phyloP scores from a whole-genome alignment of 768 basidiomycete species.

The Myochromella boudieri region DNA sequence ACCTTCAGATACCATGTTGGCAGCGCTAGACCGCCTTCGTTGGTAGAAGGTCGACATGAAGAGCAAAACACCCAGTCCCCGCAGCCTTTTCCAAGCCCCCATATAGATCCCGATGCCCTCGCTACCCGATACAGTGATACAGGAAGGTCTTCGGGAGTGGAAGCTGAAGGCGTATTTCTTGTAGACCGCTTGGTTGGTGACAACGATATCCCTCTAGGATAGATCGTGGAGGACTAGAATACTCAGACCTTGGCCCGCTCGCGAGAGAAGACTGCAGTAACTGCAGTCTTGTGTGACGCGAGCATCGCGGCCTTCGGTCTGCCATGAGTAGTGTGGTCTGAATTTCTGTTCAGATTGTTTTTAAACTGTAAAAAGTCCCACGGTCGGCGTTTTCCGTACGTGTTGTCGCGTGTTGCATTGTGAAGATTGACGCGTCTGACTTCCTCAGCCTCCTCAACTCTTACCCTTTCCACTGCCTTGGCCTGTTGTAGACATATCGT shows the following conservation, averaged over 20 bases:
- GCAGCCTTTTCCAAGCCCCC: conserved; percentile 55
- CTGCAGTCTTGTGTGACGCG: conserved; percentile 55
- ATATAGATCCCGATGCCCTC: conserved; percentile 31
- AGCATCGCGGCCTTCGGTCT: conserved; percentile 68
- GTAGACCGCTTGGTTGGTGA: conserved; percentile 62
- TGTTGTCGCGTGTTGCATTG: too few relatives aligned
- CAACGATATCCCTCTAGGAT: conserved; percentile 60
- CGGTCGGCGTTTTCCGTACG: too few relatives aligned
- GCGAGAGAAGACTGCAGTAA: conserved; percentile 34
- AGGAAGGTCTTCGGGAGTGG: conserved; percentile 12
- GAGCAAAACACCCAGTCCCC: conserved; percentile 47
- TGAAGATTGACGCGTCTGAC: too few relatives aligned
- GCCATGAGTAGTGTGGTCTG: too few relatives aligned
- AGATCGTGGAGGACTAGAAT: conserved; percentile 63
- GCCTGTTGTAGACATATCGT: too few relatives aligned
- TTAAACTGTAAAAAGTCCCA: too few relatives aligned
- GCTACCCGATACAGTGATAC: conserved; percentile 44
- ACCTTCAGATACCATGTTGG: too few relatives aligned
- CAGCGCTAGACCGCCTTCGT: too few relatives aligned
- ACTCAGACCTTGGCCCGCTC: conserved; percentile 87
- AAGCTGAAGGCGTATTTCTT: conserved; percentile 51
- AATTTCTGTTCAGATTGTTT: too few relatives aligned
- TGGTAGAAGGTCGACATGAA: too few relatives aligned
- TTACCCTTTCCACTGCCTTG: too few relatives aligned
- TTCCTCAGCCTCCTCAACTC: too few relatives aligned